Evolutionary conservation across 306 rosid genomes (phyloP), one percentile per base, ranked within the genome.

Genomic region (Carpinus fangiana): DNA sequence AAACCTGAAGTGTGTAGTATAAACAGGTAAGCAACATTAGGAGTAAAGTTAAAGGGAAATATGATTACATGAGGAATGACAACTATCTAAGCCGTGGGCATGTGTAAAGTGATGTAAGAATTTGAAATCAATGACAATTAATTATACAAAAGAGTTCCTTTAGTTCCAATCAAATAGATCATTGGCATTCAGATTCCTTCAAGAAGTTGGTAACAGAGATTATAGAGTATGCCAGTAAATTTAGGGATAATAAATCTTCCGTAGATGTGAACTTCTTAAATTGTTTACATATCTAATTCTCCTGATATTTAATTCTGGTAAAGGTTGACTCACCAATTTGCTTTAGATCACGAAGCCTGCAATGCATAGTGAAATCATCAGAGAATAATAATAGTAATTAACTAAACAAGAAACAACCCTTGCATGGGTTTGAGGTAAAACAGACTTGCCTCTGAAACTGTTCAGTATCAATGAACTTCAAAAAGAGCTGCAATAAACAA

Each of bases 281-380:
- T 13, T 64, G 31, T 64, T 31, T 34, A 28, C 41, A 64, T 28
- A 64, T 64, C 21, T 36, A 57, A 64, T 31, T 72, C 10, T 9
- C 3, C 55, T 45, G 76, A 57, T 79, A 46, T 50, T 61, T 77
- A 54, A 76, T 47, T 17, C 38, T 65, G 18, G 38, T 7, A 13
- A 47, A 70, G 56, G 57, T 12, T 70, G 77, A 78, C 87, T 83
- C 77, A 83, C 90, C 85, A 67, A 83, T 87, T 53, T 83, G 90
- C 80, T 83, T 86, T 83, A 86, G 60, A 72, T 86, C 87, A 72
- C 86, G 90, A 61, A 86, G 90, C 74, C 90, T 86, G 90, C 87
- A 61, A 73, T 73, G n/a, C 71, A 72, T 1, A 62, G 50, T 28
- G 17, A 41, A 70, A 12, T 14, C 8, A 26, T 70, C 57, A 47